Conservation (phyloP, 2,329 filamentous ascomycete genomes). For the Hymenoscyphus fructigenus region DNA sequence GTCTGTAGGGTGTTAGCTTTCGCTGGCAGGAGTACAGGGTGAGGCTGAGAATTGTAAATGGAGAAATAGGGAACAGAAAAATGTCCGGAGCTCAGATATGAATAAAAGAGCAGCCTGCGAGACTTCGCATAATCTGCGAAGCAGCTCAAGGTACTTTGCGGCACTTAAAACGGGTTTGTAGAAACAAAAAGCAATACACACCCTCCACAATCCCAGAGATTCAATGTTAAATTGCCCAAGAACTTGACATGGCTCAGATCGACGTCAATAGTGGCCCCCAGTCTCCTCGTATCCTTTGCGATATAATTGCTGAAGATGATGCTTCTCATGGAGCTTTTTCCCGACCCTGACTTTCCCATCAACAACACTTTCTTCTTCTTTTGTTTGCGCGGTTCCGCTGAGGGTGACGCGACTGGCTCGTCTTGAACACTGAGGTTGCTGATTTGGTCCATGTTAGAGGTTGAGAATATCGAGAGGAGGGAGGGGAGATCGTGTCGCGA, state of each 20-base stretch:
- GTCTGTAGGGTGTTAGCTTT: slow-evolving; percentile 49
- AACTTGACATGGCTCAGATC: slow-evolving; percentile 99
- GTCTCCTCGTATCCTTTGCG: slow-evolving; percentile 85
- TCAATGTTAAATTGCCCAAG: slow-evolving; percentile 93
- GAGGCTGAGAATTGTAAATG: background rate
- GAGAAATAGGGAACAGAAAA: background rate
- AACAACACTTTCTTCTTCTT: slow-evolving; percentile 86
- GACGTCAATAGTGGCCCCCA: slow-evolving; percentile 96
- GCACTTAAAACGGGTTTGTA: background rate
- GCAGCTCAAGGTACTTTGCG: background rate
- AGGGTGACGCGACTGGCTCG: slow-evolving; percentile 25
- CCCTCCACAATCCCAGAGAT: slow-evolving; percentile 98
- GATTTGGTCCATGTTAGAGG: slow-evolving; percentile 44
- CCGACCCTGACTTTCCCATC: slow-evolving; percentile 95
- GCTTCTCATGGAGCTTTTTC: slow-evolving; percentile 96
- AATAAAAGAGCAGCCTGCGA: background rate
- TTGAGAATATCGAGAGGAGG: slow-evolving; percentile 35
- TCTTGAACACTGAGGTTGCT: slow-evolving; percentile 29
- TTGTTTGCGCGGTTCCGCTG: slow-evolving; percentile 47
- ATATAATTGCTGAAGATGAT: slow-evolving; percentile 99
- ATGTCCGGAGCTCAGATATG: background rate
- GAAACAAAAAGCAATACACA: slow-evolving; percentile 40
- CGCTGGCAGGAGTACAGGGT: background rate
- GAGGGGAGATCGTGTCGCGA: background rate
- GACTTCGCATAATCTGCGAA: slow-evolving; percentile 1